Evolutionary conservation across 805 yeast genomes (phyloP).

Genomic region (Kodamaea nitidulidarum): DNA sequence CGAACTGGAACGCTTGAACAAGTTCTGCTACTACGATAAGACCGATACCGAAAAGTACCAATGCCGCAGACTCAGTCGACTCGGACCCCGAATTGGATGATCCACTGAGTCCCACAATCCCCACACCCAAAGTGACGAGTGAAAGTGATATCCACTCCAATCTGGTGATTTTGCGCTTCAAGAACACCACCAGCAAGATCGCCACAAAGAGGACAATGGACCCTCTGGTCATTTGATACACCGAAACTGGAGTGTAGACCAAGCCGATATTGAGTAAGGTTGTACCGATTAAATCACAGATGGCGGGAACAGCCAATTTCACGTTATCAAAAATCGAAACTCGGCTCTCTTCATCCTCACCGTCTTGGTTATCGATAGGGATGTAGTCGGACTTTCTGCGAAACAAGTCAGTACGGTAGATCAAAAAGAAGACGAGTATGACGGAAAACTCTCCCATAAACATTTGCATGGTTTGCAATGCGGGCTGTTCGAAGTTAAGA

Average conservation of each 20-base stretch:
- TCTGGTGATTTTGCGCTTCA: constrained; percentile 50
- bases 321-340: constrained; percentile 15
- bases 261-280: constrained; percentile 75
- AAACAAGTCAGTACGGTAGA: constrained; percentile 17
- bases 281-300: constrained; percentile 69
- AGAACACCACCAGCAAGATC: constrained; percentile 58
- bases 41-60: constrained; percentile 51
- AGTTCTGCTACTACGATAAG: constrained; percentile 59
- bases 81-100: constrained; percentile 25
- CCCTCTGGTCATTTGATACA: constrained; percentile 85
- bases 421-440: constrained; percentile 36
- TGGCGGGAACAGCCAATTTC: constrained; percentile 55
- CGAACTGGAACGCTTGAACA: constrained; percentile 75
- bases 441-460: constrained; percentile 65
- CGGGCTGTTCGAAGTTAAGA: constrained; percentile 67
- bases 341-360: constrained; percentile 6
- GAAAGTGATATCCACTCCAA: constrained; percentile 65
- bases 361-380: constrained; percentile 11
- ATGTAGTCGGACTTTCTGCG: constrained; percentile 14
- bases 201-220: constrained; percentile 75
- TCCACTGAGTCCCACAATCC: constrained; percentile 71
- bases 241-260: constrained; percentile 69
- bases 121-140: constrained; percentile 66
- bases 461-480: constrained; percentile 76
- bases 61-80: constrained; percentile 15